These are phyloP conservation scores for Malassezia japonica DNA, from an alignment of 1,284 basidiomycete species.

Conservation along the genomic window DNA sequence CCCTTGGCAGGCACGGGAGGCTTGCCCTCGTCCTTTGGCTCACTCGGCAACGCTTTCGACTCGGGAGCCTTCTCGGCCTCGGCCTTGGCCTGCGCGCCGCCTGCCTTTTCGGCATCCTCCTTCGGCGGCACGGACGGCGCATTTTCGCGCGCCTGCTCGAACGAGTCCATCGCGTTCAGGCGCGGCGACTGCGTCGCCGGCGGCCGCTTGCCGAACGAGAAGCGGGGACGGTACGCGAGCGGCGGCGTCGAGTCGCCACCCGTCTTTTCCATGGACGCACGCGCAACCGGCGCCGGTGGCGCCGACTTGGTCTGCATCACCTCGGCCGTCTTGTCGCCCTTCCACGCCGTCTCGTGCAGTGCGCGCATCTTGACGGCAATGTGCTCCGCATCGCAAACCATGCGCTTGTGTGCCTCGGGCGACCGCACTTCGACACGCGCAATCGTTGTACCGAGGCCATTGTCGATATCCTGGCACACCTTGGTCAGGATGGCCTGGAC, in stretches of 20 bases:
- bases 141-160: slow-evolving; percentile 1
- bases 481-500: slow-evolving; percentile 34
- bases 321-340: slow-evolving; percentile 23
- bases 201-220: slow-evolving; percentile 12
- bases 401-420: slow-evolving; percentile 19
- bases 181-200: slow-evolving; percentile 16
- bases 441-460: slow-evolving; percentile 29
- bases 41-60: too few relatives aligned
- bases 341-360: slow-evolving; percentile 34
- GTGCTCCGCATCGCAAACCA: slow-evolving; percentile 26
- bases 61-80: too few relatives aligned
- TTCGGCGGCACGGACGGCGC: too few relatives aligned
- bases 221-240: slow-evolving; percentile 10
- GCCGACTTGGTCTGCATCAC: slow-evolving; percentile 16
- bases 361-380: slow-evolving; percentile 28
- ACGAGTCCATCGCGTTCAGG: slow-evolving; percentile 12
- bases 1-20: too few relatives aligned
- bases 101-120: too few relatives aligned
- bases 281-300: slow-evolving; percentile 8
- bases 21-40: too few relatives aligned
- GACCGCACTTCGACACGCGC: slow-evolving; percentile 26
- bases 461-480: slow-evolving; percentile 32
- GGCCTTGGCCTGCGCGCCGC: too few relatives aligned
- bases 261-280: slow-evolving; percentile 12
- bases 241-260: not conserved